A percentile compares a stretch with the other conserved stretches of the same genome.
Conservation (phyloP, 1,284 basidiomycete genomes). For the Mycosarcoma mackinlayi region DNA sequence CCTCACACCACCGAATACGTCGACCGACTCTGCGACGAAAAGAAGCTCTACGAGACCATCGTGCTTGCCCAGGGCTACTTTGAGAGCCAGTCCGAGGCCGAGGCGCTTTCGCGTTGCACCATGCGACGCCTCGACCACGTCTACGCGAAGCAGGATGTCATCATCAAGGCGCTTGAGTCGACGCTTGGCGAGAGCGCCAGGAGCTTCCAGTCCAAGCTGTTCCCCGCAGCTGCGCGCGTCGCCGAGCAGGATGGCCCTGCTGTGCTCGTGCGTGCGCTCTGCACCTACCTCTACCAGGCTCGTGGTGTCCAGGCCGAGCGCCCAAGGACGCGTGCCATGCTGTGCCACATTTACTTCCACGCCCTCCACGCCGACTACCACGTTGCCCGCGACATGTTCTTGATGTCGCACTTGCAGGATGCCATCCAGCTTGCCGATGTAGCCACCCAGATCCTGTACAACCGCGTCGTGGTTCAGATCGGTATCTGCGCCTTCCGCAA, state of each 20-base stretch:
- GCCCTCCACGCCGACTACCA: conserved; percentile 96
- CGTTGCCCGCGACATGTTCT: conserved; percentile 94
- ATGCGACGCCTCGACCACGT: conserved; percentile 98
- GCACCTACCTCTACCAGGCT: conserved; percentile 91
- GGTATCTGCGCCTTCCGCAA: conserved; percentile 96
- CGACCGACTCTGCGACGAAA: conserved; percentile 85
- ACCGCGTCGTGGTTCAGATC: conserved; percentile 95
- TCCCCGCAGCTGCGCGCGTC: conserved; percentile 54
- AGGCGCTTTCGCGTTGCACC: conserved; percentile 75
- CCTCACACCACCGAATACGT: conserved; percentile 99
- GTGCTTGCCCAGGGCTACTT: conserved; percentile 91
- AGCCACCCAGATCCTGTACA: conserved; percentile 96
- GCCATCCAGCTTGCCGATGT: conserved; percentile 95
- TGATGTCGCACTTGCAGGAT: conserved; percentile 99
- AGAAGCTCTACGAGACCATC: conserved; percentile 91
- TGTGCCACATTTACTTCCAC: conserved; percentile 92
- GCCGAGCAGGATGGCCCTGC: conserved; percentile 70
- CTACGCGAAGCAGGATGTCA: conserved; percentile 92
- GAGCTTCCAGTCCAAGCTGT: conserved; percentile 66
- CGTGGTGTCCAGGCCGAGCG: conserved; percentile 78
- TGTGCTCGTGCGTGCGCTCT: conserved; percentile 85
- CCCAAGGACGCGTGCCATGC: conserved; percentile 93
- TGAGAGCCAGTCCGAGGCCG: conserved; percentile 53
- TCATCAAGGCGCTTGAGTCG: conserved; percentile 87
- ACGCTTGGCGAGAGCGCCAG: conserved; percentile 65